A percentile compares a stretch with the other conserved stretches of the same genome.
Conservation (phyloP, 371 early-diverging fungal species). For the Dentiscutata heterogama region DNA sequence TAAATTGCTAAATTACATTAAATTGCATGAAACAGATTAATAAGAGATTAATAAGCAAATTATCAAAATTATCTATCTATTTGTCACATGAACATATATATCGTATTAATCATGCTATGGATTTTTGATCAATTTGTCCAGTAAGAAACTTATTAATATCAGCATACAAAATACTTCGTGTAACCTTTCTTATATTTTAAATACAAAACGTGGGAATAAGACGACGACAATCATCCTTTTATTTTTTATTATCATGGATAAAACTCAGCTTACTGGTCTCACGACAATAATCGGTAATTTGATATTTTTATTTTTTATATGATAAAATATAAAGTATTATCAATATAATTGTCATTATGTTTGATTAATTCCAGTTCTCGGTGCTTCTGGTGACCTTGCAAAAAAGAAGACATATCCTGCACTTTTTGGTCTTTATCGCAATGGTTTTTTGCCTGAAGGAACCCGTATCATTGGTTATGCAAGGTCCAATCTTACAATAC, state of each 20-base stretch:
- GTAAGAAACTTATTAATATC: no score
- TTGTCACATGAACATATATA: no score
- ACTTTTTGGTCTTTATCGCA: constrained; percentile 86
- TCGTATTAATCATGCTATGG: no score
- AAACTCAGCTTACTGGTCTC: background rate
- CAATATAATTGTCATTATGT: background rate
- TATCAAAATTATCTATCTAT: no score
- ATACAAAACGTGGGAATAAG: no score
- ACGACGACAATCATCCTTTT: no score
- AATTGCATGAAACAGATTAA: no score
- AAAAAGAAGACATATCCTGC: constrained; percentile 99
- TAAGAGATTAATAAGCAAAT: no score
- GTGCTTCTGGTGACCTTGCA: constrained; percentile 96
- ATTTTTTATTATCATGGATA: background rate
- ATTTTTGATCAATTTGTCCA: no score
- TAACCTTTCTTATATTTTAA: no score
- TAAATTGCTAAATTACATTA: no score
- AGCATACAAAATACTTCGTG: no score
- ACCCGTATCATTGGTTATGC: constrained; percentile 96
- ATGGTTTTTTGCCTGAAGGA: constrained; percentile 79
- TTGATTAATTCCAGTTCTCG: constrained; percentile 69
- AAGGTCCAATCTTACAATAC: constrained; percentile 81
- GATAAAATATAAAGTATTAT: background rate
- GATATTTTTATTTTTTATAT: background rate
- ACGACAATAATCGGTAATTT: constrained; percentile 2